A percentile compares a stretch with the other conserved stretches of the same genome.
phyloP scores from a whole-genome alignment of 2,329 filamentous ascomycete genomes.

The Calonectria henricotiae region DNA sequence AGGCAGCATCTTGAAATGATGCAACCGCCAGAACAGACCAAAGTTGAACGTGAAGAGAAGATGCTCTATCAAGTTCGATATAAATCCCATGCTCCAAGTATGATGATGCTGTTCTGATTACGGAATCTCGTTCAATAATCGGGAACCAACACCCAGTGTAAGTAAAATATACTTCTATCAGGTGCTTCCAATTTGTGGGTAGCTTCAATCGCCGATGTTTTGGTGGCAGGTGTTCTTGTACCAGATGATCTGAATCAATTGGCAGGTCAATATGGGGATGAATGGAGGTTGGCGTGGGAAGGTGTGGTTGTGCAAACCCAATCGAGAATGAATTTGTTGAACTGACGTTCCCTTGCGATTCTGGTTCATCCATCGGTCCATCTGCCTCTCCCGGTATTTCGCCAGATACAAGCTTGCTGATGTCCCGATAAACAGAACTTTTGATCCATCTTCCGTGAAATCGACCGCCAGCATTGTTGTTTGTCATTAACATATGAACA shows the following conservation, averaged over 20 bases:
- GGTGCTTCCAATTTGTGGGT: conserved; percentile 11
- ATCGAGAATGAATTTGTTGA: neutral
- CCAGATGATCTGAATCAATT: neutral
- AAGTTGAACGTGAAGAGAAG: neutral
- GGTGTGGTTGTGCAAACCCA: neutral
- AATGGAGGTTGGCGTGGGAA: neutral
- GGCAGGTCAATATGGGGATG: neutral
- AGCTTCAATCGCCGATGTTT: neutral
- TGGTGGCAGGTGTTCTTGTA: neutral
- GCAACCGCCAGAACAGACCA: conserved; percentile 14
- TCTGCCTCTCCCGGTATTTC: neutral
- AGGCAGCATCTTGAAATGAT: conserved; percentile 4
- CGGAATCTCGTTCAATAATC: conserved; percentile 15
- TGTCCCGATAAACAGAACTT: conserved; percentile 2
- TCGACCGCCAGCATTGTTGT: neutral
- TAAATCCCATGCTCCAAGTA: neutral
- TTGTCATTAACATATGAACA: neutral
- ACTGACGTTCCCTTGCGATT: neutral
- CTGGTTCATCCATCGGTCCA: neutral
- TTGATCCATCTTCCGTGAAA: neutral
- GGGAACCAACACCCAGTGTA: conserved; percentile 18
- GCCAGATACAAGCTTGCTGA: neutral
- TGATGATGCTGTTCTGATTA: neutral
- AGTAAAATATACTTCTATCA: conserved; percentile 9
- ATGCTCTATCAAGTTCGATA: neutral